Percentiles rank a stretch among this genome's conserved stretches.
Evolutionary conservation across 169 alveolate species (phyloP).

Genomic region (Eimeria sp.): DNA sequence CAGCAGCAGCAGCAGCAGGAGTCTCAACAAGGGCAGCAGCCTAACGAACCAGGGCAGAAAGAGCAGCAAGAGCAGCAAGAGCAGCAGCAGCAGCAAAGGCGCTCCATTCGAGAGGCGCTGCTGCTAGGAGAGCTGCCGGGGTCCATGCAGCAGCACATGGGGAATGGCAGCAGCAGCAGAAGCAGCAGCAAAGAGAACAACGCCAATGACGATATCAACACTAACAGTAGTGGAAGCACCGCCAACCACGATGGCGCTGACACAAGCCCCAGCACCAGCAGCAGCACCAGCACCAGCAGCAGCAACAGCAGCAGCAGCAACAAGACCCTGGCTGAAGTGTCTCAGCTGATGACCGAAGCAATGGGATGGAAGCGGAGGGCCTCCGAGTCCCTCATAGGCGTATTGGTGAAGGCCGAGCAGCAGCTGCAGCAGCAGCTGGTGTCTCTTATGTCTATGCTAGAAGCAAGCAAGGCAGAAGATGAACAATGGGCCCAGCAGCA

Average conservation of each 20-base stretch:
- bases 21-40: not conserved
- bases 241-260: too few species aligned
- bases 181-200: not conserved
- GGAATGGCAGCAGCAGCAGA: not conserved
- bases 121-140: conserved; percentile 13
- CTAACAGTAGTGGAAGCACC: too few species aligned
- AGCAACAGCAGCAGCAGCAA: conserved; percentile 33
- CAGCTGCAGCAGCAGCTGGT: conserved; percentile 39
- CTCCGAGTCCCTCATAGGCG: conserved; percentile 6
- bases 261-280: not conserved
- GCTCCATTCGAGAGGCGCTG: conserved; percentile 24
- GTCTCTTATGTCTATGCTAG: not conserved
- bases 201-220: not conserved
- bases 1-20: conserved; percentile 1
- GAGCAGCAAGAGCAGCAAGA: conserved; percentile 22
- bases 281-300: conserved; percentile 3
- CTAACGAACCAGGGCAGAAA: not conserved
- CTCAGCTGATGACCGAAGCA: conserved; percentile 19
- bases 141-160: conserved; percentile 23
- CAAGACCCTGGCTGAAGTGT: not conserved
- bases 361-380: conserved; percentile 5
- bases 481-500: not conserved
- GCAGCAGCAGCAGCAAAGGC: not conserved
- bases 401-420: conserved; percentile 2
- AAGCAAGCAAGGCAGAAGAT: conserved; percentile 1